Conservation (phyloP, 1,284 basidiomycete species). For the Coniferiporia sulphurascens region DNA sequence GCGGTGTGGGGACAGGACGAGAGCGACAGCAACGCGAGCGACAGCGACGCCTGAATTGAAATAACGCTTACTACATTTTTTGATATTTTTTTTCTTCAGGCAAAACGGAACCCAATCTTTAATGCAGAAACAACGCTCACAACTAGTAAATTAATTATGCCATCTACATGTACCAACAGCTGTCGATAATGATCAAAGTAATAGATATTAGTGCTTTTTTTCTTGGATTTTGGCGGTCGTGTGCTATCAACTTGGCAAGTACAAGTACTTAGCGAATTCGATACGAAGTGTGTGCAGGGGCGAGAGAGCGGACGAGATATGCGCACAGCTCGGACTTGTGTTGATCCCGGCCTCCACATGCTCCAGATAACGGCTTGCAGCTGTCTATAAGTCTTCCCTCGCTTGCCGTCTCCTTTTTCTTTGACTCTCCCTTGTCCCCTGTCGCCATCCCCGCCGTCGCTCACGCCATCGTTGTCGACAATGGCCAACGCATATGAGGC, state of each 20-base stretch:
- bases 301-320: too few species aligned
- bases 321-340: slow-evolving; percentile 25
- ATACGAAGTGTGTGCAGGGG: too few species aligned
- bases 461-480: neutral
- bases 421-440: neutral
- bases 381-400: neutral
- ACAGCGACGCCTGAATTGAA: slow-evolving; percentile 44
- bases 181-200: too few species aligned
- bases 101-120: too few species aligned
- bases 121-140: too few species aligned
- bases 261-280: too few species aligned
- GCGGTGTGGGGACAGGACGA: slow-evolving; percentile 85
- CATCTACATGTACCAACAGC: too few species aligned
- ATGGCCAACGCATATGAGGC: neutral
- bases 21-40: slow-evolving; percentile 77
- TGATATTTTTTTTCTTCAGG: too few species aligned
- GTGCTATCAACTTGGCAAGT: too few species aligned
- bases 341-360: neutral
- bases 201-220: too few species aligned
- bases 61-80: neutral
- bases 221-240: too few species aligned
- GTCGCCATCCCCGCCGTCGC: neutral
- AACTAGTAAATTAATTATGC: too few species aligned
- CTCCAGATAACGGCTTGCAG: neutral
- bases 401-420: neutral